phyloP scores from a whole-genome alignment of 345 rosid genomes.

The Citrus maxima region DNA sequence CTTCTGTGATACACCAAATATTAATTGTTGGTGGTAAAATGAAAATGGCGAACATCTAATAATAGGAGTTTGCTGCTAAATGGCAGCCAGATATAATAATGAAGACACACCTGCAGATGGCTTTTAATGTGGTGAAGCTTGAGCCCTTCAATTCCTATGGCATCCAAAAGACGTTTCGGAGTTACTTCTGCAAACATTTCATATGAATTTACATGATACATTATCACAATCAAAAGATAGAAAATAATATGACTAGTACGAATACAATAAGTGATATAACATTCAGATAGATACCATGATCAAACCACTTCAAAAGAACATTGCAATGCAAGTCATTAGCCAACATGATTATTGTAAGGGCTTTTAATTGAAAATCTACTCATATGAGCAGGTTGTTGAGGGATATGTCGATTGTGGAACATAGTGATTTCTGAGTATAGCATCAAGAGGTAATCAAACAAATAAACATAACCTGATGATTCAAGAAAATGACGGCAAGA shows the following conservation, averaged over 20 bases:
- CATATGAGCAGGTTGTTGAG: not conserved
- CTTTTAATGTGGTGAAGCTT: slow-evolving; percentile 29
- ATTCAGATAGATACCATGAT: not conserved
- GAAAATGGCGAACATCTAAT: not conserved
- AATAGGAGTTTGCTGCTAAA: not conserved
- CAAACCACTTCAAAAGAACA: not conserved
- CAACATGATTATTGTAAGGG: not conserved
- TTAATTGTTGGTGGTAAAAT: not conserved
- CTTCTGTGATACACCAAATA: slow-evolving; percentile 23
- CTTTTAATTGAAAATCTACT: too few relatives aligned
- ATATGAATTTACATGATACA: not conserved
- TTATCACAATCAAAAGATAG: not conserved
- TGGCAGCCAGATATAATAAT: not conserved
- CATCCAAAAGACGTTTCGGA: slow-evolving; percentile 10
- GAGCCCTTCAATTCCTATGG: slow-evolving; percentile 25
- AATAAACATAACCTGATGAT: not conserved
- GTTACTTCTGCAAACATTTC: slow-evolving; percentile 31
- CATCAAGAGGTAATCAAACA: not conserved
- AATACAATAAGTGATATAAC: not conserved
- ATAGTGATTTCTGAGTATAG: not conserved
- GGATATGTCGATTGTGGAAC: not conserved
- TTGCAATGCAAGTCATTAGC: not conserved
- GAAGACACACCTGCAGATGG: slow-evolving; percentile 28
- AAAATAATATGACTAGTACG: not conserved
- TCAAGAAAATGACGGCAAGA: not conserved